These are phyloP conservation scores for Sclerotinia spermophila DNA, from an alignment of 2,329 filamentous ascomycete species.

Conservation along the genomic window DNA sequence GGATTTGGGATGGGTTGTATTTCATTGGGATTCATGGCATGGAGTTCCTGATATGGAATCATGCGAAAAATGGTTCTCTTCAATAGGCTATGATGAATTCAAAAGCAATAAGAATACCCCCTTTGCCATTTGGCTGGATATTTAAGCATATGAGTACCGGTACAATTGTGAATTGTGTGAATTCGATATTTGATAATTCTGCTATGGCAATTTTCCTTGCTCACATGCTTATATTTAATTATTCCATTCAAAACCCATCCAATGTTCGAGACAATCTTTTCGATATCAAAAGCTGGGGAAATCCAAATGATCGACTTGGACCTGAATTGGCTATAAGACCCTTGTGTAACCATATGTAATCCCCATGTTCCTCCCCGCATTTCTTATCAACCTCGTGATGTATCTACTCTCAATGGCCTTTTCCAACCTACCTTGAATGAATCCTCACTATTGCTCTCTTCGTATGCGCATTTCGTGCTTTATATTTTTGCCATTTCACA, in stretches of 20 bases:
- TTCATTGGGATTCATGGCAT: conserved; percentile 36
- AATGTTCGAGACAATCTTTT: neutral
- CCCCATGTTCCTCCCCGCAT: conserved; percentile 9
- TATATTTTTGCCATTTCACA: neutral
- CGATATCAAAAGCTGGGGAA: neutral
- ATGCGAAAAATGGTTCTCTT: conserved; percentile 26
- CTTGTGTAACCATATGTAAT: neutral
- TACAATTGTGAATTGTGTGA: conserved; percentile 6
- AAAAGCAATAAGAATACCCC: conserved; percentile 31
- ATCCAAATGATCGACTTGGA: neutral
- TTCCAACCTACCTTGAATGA: neutral
- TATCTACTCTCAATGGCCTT: neutral
- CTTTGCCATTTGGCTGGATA: conserved; percentile 15
- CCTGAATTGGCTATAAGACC: neutral
- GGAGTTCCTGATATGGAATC: conserved; percentile 33
- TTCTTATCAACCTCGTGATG: conserved; percentile 16
- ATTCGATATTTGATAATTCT: neutral
- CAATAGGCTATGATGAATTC: conserved; percentile 30
- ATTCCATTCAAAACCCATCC: neutral
- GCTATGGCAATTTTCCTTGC: too few relatives aligned
- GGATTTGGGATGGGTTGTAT: conserved; percentile 33
- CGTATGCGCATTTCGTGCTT: neutral
- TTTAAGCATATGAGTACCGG: neutral
- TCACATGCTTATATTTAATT: neutral
- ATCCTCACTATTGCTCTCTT: neutral